Evolutionary conservation across 148 eudicot species (phyloP).

Genomic region (Suaeda aralocaspica): DNA sequence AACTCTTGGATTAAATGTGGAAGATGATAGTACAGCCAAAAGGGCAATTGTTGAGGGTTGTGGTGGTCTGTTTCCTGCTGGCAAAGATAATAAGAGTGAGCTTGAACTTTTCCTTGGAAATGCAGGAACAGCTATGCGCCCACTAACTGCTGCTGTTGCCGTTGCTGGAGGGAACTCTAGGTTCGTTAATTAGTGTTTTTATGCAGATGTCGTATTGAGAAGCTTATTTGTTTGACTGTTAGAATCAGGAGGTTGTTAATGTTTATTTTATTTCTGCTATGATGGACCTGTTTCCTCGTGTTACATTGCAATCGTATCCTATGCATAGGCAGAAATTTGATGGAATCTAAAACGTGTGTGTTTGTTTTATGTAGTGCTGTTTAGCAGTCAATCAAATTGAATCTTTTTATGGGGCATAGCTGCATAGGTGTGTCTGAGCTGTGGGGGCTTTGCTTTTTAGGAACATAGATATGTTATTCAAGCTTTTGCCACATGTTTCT

Average conservation of each 20-base stretch:
- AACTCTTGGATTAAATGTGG: slow-evolving; percentile 84
- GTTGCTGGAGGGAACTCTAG: slow-evolving; percentile 91
- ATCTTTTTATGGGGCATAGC: too few relatives aligned
- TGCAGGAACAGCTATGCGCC: slow-evolving; percentile 99
- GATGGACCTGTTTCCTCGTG: not conserved
- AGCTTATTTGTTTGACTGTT: too few relatives aligned
- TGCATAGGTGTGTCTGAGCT: not conserved
- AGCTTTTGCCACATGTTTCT: not conserved
- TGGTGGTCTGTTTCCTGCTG: slow-evolving; percentile 81
- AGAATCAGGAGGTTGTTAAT: not conserved
- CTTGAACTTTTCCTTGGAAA: slow-evolving; percentile 90
- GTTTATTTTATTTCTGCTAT: not conserved
- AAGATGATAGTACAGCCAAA: slow-evolving; percentile 56
- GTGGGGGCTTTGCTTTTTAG: not conserved
- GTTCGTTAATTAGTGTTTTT: slow-evolving; percentile 32
- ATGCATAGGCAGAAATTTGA: too few relatives aligned
- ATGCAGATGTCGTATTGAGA: not conserved
- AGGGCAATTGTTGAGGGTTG: slow-evolving; percentile 85
- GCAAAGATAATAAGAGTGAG: slow-evolving; percentile 57
- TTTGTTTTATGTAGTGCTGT: too few relatives aligned
- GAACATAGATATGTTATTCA: not conserved
- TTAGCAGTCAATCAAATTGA: too few relatives aligned
- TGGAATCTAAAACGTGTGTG: too few relatives aligned
- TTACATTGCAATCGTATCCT: too few relatives aligned
- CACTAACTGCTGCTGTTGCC: slow-evolving; percentile 93